These are phyloP conservation scores for Asterionellopsis glacialis DNA, from an alignment of 108 stramenopile genomes.

Conservation along the genomic window DNA sequence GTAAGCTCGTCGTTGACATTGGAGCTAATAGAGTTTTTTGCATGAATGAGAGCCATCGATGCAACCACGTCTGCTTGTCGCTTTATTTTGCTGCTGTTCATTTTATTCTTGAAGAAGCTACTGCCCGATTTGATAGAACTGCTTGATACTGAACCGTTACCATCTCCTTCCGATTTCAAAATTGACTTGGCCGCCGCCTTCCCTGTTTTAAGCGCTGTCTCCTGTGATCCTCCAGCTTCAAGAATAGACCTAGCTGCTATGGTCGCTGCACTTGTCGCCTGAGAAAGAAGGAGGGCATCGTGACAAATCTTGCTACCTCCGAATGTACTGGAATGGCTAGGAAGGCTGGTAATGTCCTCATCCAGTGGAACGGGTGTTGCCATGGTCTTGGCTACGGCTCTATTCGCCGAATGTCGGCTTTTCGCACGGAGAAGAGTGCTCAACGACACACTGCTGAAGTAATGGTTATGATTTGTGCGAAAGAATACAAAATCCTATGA, in stretches of 20 bases:
- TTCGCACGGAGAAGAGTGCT: no score
- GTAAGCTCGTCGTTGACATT: no score
- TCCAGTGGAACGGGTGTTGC: no score
- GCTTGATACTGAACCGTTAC: slow-evolving; percentile 8
- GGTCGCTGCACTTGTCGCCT: slow-evolving; percentile 38
- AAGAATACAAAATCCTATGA: no score
- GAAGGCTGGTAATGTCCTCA: no score
- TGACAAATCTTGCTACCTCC: neutral
- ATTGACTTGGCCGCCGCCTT: slow-evolving; percentile 53
- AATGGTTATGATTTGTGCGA: no score
- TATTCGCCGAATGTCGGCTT: no score
- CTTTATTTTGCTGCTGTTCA: slow-evolving; percentile 30
- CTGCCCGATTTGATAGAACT: neutral
- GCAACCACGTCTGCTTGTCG: slow-evolving; percentile 48
- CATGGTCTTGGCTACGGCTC: no score
- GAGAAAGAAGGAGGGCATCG: slow-evolving; percentile 35
- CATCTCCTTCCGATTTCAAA: slow-evolving; percentile 15
- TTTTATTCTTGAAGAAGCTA: neutral
- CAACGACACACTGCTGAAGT: no score
- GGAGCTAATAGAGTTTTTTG: neutral
- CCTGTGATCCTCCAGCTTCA: slow-evolving; percentile 35
- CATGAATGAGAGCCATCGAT: slow-evolving; percentile 40
- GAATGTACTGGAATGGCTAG: neutral
- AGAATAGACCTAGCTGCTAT: slow-evolving; percentile 48
- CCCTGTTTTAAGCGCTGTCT: slow-evolving; percentile 44